phyloP scores from a whole-genome alignment of 192 early-diverging fungal genomes.

The Geosiphon pyriformis region DNA sequence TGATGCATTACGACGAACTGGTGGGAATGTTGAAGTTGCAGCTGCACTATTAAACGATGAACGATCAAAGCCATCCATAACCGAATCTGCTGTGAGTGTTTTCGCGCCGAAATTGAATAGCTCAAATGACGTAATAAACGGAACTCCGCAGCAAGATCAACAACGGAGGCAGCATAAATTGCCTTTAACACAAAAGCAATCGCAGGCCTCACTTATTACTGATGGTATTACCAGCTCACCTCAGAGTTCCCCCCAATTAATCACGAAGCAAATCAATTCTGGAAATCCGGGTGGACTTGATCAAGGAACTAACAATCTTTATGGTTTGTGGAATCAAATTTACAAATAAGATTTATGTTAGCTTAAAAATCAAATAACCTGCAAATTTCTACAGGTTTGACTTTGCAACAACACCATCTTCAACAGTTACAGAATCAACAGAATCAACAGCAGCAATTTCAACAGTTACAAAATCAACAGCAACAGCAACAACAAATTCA shows the following conservation, averaged over 20 bases:
- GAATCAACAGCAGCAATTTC: conserved; percentile 7
- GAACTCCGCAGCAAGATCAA: conserved; percentile 1
- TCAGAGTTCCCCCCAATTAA: neutral
- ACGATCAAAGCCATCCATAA: neutral
- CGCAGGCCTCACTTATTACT: neutral
- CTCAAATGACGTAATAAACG: neutral
- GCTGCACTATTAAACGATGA: conserved; percentile 53
- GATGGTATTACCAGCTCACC: neutral
- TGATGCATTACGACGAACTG: conserved; percentile 61
- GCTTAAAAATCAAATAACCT: neutral
- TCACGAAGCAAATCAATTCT: neutral
- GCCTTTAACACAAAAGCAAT: conserved; percentile 2
- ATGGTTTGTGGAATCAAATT: neutral
- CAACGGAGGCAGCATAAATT: conserved; percentile 12
- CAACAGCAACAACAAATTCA: conserved; percentile 1
- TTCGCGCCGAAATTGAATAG: neutral
- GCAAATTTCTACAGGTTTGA: neutral
- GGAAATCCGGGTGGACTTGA: too few relatives aligned
- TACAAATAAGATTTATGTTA: neutral
- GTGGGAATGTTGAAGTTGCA: conserved; percentile 74
- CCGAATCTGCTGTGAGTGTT: neutral
- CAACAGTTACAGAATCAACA: conserved; percentile 3
- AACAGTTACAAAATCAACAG: conserved; percentile 7
- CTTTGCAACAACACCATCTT: conserved; percentile 6
- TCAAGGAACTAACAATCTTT: neutral